Conservation (phyloP, 345 rosid genomes). For the Salix arbutifolia region DNA sequence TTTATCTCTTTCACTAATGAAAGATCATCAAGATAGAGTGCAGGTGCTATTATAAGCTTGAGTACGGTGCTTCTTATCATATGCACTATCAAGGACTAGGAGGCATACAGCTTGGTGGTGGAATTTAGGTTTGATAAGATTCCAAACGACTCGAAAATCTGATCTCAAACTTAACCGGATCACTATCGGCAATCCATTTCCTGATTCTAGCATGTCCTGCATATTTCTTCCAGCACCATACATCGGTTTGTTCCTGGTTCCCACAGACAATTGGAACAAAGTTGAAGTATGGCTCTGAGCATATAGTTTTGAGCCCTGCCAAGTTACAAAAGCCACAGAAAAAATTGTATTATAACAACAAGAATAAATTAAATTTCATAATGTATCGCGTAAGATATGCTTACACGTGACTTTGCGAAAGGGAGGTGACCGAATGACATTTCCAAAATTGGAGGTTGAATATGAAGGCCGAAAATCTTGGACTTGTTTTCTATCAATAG, state of each 20-base stretch:
- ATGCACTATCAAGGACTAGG: slow-evolving; percentile 28
- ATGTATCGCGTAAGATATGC: not conserved
- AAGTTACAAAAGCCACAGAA: not conserved
- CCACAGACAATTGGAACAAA: slow-evolving; percentile 41
- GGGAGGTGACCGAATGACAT: slow-evolving; percentile 57
- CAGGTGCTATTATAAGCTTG: slow-evolving; percentile 42
- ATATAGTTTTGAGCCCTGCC: slow-evolving; percentile 51
- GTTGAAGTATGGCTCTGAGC: slow-evolving; percentile 42
- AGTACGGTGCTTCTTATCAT: slow-evolving; percentile 35
- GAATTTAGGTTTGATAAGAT: slow-evolving; percentile 49
- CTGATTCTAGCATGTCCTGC: slow-evolving; percentile 69
- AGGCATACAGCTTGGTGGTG: slow-evolving; percentile 53
- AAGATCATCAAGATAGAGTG: not conserved
- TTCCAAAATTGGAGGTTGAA: slow-evolving; percentile 52
- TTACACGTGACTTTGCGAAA: slow-evolving; percentile 56
- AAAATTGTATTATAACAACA: not conserved
- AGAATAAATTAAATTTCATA: not conserved
- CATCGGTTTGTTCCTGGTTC: slow-evolving; percentile 62
- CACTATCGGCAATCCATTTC: slow-evolving; percentile 56
- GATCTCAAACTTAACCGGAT: slow-evolving; percentile 41
- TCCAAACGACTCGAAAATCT: slow-evolving; percentile 50
- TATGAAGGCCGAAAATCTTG: slow-evolving; percentile 67
- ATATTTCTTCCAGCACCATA: slow-evolving; percentile 83
- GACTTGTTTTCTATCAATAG: slow-evolving; percentile 70
- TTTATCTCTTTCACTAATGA: not conserved